Conservation (phyloP, 2,329 filamentous ascomycete species). For the Lomentospora prolificans region DNA sequence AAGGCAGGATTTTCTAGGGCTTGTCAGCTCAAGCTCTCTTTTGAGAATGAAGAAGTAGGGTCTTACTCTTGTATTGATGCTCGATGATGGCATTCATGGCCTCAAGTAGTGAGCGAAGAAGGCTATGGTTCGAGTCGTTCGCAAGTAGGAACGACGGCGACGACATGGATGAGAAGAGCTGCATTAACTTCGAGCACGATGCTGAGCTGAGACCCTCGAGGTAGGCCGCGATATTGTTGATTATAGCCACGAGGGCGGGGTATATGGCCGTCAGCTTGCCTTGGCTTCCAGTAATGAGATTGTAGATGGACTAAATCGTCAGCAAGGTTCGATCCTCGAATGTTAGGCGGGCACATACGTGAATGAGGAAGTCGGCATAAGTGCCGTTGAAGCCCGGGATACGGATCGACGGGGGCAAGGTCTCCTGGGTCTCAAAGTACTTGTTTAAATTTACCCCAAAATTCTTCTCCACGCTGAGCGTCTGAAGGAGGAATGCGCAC, state of each 20-base stretch:
- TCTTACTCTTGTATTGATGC: conserved; percentile 71
- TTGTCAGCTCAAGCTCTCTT: background rate
- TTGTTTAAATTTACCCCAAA: conserved; percentile 89
- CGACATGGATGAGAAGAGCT: conserved; percentile 86
- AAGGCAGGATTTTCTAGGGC: conserved; percentile 66
- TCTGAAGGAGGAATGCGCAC: conserved; percentile 96
- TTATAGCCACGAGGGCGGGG: conserved; percentile 79
- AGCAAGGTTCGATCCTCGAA: conserved; percentile 9
- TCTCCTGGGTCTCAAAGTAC: conserved; percentile 79
- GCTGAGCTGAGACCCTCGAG: conserved; percentile 65
- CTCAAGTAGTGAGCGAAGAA: conserved; percentile 75
- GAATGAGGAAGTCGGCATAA: conserved; percentile 89
- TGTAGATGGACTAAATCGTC: conserved; percentile 69
- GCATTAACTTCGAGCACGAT: conserved; percentile 72
- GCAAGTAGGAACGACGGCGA: conserved; percentile 84
- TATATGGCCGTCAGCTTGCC: conserved; percentile 86
- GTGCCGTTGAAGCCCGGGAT: conserved; percentile 78
- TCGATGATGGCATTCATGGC: conserved; percentile 85
- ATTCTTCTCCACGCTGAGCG: conserved; percentile 81
- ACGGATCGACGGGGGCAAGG: conserved; percentile 69
- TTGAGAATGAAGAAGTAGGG: no score
- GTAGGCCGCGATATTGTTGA: conserved; percentile 87
- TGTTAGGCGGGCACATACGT: conserved; percentile 41
- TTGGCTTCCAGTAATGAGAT: conserved; percentile 81
- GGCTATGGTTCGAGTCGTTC: conserved; percentile 79